These are phyloP conservation scores for Russula earlei DNA, from an alignment of 768 basidiomycete genomes.

Conservation along the genomic window DNA sequence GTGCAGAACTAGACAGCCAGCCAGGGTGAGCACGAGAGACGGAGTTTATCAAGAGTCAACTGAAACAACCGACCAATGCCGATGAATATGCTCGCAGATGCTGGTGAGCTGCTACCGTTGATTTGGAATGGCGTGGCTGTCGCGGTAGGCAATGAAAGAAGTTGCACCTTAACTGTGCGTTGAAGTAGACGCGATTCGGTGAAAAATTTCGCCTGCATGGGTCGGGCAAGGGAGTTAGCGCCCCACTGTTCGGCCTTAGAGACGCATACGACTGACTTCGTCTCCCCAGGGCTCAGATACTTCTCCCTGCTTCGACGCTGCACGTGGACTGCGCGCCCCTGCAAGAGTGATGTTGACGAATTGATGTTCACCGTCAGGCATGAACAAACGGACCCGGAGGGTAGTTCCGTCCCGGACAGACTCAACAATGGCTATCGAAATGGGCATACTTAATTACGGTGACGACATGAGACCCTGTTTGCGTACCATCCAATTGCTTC, in stretches of 20 bases:
- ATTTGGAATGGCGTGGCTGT: slow-evolving; percentile 75
- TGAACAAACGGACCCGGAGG: slow-evolving; percentile 75
- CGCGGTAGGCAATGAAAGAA: slow-evolving; percentile 72
- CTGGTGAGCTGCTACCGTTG: slow-evolving; percentile 43
- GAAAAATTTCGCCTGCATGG: slow-evolving; percentile 77
- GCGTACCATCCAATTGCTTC: slow-evolving; percentile 75
- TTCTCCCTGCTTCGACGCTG: slow-evolving; percentile 64
- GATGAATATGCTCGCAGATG: slow-evolving; percentile 80
- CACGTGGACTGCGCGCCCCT: slow-evolving; percentile 69
- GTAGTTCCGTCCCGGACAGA: slow-evolving; percentile 90
- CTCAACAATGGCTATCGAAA: slow-evolving; percentile 71
- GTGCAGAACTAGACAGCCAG: slow-evolving; percentile 51
- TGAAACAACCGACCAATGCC: slow-evolving; percentile 50
- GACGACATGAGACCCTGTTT: slow-evolving; percentile 13
- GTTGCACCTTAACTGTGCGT: slow-evolving; percentile 63
- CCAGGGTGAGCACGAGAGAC: neutral
- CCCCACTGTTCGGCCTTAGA: neutral
- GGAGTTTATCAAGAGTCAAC: neutral
- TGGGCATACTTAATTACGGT: neutral
- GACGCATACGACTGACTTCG: slow-evolving; percentile 47
- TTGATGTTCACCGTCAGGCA: slow-evolving; percentile 87
- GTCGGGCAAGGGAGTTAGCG: neutral
- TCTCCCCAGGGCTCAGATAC: slow-evolving; percentile 78
- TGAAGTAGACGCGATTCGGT: slow-evolving; percentile 83
- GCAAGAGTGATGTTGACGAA: slow-evolving; percentile 78